A percentile compares a stretch with the other conserved stretches of the same genome.
Evolutionary conservation across 2,329 filamentous ascomycete species (phyloP).

Genomic region (Aspergillus neoniger): DNA sequence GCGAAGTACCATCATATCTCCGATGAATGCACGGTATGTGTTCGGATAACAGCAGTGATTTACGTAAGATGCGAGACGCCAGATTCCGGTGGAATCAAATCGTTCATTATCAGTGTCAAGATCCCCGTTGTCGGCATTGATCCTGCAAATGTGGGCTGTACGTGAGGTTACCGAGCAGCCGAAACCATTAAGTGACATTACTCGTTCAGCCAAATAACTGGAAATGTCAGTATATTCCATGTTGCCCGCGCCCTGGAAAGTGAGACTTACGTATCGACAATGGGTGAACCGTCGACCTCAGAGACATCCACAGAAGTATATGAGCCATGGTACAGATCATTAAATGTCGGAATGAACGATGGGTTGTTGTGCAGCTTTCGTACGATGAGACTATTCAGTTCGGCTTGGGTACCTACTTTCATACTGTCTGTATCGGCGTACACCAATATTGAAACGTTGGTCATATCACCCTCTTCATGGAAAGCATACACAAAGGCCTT

Average conservation of each 20-base stretch:
- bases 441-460: slow-evolving; percentile 37
- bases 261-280: slow-evolving; percentile 51
- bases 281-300: slow-evolving; percentile 38
- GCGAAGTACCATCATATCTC: slow-evolving; percentile 56
- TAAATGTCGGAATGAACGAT: slow-evolving; percentile 35
- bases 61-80: slow-evolving; percentile 52
- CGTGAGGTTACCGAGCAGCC: slow-evolving; percentile 34
- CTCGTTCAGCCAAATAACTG: slow-evolving; percentile 51
- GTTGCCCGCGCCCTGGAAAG: neutral
- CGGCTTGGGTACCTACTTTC: slow-evolving; percentile 42
- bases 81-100: slow-evolving; percentile 47
- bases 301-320: slow-evolving; percentile 36
- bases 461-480: slow-evolving; percentile 1
- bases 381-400: slow-evolving; percentile 44
- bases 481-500: slow-evolving; percentile 54
- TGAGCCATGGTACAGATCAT: slow-evolving; percentile 44
- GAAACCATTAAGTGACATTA: slow-evolving; percentile 50
- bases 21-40: slow-evolving; percentile 53
- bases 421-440: slow-evolving; percentile 37
- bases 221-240: slow-evolving; percentile 2
- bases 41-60: slow-evolving; percentile 58
- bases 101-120: neutral
- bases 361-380: slow-evolving; percentile 53
- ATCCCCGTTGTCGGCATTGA: neutral
- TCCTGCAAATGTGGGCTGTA: slow-evolving; percentile 23